Conservation (phyloP, 2,329 filamentous ascomycete species). For the Ophiosphaerella herpotricha region DNA sequence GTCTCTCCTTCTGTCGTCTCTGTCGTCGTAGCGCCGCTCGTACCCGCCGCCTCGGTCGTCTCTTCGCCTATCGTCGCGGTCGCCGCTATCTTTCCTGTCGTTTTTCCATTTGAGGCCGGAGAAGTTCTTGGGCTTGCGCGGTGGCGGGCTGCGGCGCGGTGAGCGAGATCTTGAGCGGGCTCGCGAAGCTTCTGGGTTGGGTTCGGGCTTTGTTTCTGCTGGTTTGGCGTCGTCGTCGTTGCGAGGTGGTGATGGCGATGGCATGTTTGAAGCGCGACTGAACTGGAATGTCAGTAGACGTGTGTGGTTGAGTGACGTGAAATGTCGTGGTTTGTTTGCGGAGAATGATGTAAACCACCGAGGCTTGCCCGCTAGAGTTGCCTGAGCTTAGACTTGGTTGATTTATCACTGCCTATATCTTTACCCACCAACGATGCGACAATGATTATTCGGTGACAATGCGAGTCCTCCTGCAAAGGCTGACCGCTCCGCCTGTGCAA, state of each 20-base stretch:
- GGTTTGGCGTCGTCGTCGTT: slow-evolving; percentile 3
- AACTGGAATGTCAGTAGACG: not conserved
- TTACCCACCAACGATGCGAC: not conserved
- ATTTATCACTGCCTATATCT: no score
- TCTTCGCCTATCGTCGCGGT: slow-evolving; percentile 48
- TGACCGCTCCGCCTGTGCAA: slow-evolving; percentile 33
- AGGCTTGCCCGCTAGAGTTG: slow-evolving; percentile 1
- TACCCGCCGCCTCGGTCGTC: slow-evolving; percentile 45
- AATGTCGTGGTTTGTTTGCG: not conserved
- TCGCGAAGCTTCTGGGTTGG: slow-evolving; percentile 7
- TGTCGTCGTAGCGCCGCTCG: slow-evolving; percentile 38
- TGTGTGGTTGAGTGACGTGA: not conserved
- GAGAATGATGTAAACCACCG: slow-evolving; percentile 16
- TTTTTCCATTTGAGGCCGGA: slow-evolving; percentile 65
- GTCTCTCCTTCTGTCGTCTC: slow-evolving; percentile 43
- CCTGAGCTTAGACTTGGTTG: slow-evolving; percentile 17
- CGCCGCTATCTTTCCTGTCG: slow-evolving; percentile 32
- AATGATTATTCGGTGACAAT: slow-evolving; percentile 21
- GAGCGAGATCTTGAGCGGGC: slow-evolving; percentile 38
- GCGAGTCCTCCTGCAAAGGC: slow-evolving; percentile 23
- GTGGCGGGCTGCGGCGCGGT: slow-evolving; percentile 29
- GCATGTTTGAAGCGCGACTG: slow-evolving; percentile 9
- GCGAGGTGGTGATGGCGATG: slow-evolving; percentile 20
- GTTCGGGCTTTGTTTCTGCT: not conserved
- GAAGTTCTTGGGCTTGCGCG: slow-evolving; percentile 44